phyloP scores from a whole-genome alignment of 1,284 basidiomycete species.

The Stygiomarasmius scandens region DNA sequence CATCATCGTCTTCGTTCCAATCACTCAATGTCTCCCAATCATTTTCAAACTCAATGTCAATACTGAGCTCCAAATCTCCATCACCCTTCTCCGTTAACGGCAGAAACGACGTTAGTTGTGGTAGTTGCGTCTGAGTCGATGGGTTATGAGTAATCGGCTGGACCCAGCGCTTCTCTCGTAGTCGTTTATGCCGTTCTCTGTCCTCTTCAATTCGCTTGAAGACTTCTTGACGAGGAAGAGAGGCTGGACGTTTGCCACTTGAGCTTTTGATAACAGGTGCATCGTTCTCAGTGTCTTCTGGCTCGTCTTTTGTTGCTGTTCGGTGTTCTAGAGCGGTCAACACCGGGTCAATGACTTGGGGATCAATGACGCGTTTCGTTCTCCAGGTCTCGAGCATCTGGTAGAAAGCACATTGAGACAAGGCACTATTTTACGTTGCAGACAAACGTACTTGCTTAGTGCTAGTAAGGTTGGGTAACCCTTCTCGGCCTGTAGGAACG shows the following conservation, averaged over 20 bases:
- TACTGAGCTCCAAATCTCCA: constrained; percentile 52
- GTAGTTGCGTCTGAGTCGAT: constrained; percentile 37
- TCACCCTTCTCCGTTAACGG: constrained; percentile 50
- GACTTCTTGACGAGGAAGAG: constrained; percentile 69
- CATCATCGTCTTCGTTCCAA: constrained; percentile 87
- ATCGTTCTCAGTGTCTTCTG: constrained; percentile 16
- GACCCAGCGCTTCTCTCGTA: constrained; percentile 93
- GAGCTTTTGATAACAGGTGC: constrained; percentile 19
- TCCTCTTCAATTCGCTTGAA: constrained; percentile 93
- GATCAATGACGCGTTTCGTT: constrained; percentile 81
- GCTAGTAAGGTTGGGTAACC: constrained; percentile 83
- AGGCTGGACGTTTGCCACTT: constrained; percentile 24
- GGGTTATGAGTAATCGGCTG: constrained; percentile 66
- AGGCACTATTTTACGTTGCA: background rate
- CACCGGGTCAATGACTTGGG: constrained; percentile 72
- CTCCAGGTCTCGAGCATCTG: constrained; percentile 90
- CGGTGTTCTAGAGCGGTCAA: constrained; percentile 52
- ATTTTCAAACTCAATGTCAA: constrained; percentile 91
- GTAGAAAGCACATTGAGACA: background rate
- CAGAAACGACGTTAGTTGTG: constrained; percentile 60
- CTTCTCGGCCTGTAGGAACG: constrained; percentile 81
- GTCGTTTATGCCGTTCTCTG: constrained; percentile 90
- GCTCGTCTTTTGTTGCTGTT: constrained; percentile 32
- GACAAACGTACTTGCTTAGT: constrained; percentile 69
- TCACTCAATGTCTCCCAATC: constrained; percentile 90